Evolutionary conservation across 2,329 filamentous ascomycete genomes (phyloP).

Genomic region (Tolypocladium tropicale): DNA sequence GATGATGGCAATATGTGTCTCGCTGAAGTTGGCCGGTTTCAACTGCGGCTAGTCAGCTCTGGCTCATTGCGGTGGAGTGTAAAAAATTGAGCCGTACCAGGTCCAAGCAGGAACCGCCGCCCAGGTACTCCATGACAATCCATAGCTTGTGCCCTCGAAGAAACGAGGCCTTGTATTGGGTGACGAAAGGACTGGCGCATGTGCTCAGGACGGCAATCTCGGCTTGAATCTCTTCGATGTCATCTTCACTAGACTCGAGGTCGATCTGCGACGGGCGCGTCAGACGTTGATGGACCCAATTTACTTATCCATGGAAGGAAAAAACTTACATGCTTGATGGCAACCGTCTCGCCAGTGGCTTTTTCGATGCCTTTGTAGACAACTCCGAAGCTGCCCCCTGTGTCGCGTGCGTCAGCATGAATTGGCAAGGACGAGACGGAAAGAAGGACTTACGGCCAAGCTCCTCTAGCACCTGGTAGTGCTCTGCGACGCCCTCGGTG

Average conservation of each 20-base stretch:
- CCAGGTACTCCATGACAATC: constrained; percentile 98
- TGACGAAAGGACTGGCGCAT: constrained; percentile 87
- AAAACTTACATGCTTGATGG: constrained; percentile 80
- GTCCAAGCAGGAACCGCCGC: constrained; percentile 90
- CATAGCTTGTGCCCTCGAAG: constrained; percentile 93
- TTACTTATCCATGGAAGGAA: not conserved
- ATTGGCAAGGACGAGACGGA: not conserved
- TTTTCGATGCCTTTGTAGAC: constrained; percentile 96
- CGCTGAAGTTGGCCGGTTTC: constrained; percentile 80
- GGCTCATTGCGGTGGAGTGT: not conserved
- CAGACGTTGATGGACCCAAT: not conserved
- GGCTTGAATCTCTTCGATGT: constrained; percentile 95
- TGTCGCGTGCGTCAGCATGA: constrained; percentile 4
- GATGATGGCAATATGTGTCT: constrained; percentile 87
- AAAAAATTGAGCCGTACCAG: constrained; percentile 47
- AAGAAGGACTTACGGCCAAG: constrained; percentile 66
- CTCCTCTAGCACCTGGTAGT: constrained; percentile 94
- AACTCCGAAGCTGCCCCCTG: constrained; percentile 89
- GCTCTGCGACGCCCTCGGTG: constrained; percentile 62
- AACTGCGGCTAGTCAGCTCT: constrained; percentile 45
- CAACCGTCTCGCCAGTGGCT: constrained; percentile 82
- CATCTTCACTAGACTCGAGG: constrained; percentile 95
- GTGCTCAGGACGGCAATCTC: constrained; percentile 94
- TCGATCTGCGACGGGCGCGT: constrained; percentile 60
- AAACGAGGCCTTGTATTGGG: constrained; percentile 93